Percentiles rank a stretch among this genome's conserved stretches.
phyloP scores from a whole-genome alignment of 1,284 basidiomycete species.

The Neolentinus lepideus region DNA sequence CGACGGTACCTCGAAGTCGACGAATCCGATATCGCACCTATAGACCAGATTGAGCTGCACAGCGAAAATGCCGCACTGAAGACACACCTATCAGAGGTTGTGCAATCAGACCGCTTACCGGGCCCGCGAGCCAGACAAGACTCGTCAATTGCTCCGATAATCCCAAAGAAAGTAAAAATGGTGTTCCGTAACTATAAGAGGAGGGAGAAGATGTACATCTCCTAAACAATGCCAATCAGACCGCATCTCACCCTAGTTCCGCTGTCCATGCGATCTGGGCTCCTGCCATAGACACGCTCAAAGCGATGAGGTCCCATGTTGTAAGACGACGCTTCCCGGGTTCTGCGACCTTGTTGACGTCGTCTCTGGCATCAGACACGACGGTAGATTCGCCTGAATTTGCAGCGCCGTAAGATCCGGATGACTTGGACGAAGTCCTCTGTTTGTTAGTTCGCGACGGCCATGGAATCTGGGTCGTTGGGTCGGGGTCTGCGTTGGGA shows the following conservation, averaged over 20 bases:
- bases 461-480: conserved; percentile 72
- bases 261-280: conserved; percentile 93
- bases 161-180: conserved; percentile 86
- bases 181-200: conserved; percentile 80
- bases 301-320: conserved; percentile 69
- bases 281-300: conserved; percentile 82
- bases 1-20: conserved; percentile 85
- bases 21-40: conserved; percentile 90
- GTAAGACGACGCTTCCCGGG: conserved; percentile 33
- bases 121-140: conserved; percentile 95
- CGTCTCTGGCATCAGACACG: conserved; percentile 1
- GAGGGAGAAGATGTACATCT: background rate
- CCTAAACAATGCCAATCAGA: background rate
- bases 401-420: background rate
- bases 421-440: background rate
- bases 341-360: conserved; percentile 14
- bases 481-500: conserved; percentile 56
- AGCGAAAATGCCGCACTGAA: background rate
- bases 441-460: conserved; percentile 40
- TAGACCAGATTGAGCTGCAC: background rate
- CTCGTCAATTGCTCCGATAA: conserved; percentile 88
- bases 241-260: conserved; percentile 69
- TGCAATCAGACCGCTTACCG: conserved; percentile 88
- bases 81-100: conserved; percentile 87
- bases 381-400: background rate